Evolutionary conservation across 441 rosid species (phyloP).

Genomic region (Erodium trifolium): DNA sequence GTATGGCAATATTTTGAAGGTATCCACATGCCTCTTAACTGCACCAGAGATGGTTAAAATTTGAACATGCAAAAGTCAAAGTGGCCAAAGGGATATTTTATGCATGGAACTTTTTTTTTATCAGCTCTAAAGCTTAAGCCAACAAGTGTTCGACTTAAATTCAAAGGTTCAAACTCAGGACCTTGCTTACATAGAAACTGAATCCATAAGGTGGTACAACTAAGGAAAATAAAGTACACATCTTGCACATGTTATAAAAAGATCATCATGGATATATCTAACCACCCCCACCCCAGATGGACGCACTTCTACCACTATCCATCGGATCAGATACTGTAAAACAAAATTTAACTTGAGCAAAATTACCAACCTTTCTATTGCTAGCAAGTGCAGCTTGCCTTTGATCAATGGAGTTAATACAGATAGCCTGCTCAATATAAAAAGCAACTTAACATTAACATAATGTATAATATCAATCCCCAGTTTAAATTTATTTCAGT

Average conservation of each 20-base stretch:
- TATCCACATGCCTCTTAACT: background rate
- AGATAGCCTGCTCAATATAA: constrained; percentile 62
- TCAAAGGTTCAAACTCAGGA: too few species aligned
- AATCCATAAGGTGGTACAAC: background rate
- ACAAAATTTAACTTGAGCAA: constrained; percentile 14
- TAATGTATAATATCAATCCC: constrained; percentile 17
- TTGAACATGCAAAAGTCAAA: background rate
- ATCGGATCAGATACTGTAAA: background rate
- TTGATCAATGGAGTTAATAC: constrained; percentile 62
- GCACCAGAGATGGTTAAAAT: background rate
- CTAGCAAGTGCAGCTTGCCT: constrained; percentile 77
- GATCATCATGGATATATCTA: background rate
- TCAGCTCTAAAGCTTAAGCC: too few species aligned
- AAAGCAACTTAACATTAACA: constrained; percentile 15
- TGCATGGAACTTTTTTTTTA: background rate
- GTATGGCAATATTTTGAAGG: background rate
- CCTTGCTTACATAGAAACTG: background rate
- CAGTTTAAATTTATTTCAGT: background rate
- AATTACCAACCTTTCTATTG: constrained; percentile 74
- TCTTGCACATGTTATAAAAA: background rate
- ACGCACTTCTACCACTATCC: background rate
- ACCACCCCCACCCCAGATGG: too few species aligned
- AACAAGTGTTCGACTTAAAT: too few species aligned
- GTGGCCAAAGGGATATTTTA: background rate
- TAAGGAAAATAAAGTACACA: constrained; percentile 2